Evolutionary conservation across 257 asterid genomes (phyloP).

Genomic region (Craterostigma plantagineum): DNA sequence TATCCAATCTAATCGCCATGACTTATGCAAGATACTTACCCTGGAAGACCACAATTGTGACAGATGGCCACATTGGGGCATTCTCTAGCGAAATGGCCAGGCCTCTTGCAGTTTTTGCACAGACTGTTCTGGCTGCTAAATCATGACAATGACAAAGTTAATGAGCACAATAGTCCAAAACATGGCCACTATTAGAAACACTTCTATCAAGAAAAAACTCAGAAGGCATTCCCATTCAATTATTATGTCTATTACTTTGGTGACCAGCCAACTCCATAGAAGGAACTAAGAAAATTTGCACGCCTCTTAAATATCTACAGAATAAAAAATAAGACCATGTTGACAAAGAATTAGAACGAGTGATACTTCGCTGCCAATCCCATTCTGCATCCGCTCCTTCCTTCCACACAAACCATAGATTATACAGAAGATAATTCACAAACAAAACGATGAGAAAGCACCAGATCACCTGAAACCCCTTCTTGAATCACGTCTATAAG

Average conservation of each 20-base stretch:
- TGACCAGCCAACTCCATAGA: no score
- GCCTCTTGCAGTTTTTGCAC: conserved; percentile 94
- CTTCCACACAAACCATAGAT: conserved; percentile 21
- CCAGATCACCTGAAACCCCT: conserved; percentile 89
- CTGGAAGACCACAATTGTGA: conserved; percentile 97
- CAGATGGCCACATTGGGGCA: conserved; percentile 91
- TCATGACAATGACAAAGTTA: conserved; percentile 6
- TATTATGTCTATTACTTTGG: no score
- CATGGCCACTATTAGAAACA: no score
- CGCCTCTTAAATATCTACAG: no score
- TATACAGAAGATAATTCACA: conserved; percentile 18
- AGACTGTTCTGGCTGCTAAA: conserved; percentile 51
- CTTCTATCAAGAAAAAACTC: no score
- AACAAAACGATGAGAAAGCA: conserved; percentile 25
- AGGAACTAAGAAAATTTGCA: no score
- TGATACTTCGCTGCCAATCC: conserved; percentile 8
- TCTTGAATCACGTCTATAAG: conserved; percentile 70
- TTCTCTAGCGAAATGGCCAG: conserved; percentile 94
- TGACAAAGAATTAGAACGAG: background rate
- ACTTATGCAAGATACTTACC: conserved; percentile 26
- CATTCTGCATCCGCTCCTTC: conserved; percentile 11
- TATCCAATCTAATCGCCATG: background rate
- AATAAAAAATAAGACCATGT: conserved; percentile 4
- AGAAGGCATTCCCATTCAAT: no score
- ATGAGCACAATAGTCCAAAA: no score